Percentiles rank a stretch among this genome's conserved stretches.
Evolutionary conservation across 345 rosid genomes (phyloP).

Genomic region (Kernera saxatilis): DNA sequence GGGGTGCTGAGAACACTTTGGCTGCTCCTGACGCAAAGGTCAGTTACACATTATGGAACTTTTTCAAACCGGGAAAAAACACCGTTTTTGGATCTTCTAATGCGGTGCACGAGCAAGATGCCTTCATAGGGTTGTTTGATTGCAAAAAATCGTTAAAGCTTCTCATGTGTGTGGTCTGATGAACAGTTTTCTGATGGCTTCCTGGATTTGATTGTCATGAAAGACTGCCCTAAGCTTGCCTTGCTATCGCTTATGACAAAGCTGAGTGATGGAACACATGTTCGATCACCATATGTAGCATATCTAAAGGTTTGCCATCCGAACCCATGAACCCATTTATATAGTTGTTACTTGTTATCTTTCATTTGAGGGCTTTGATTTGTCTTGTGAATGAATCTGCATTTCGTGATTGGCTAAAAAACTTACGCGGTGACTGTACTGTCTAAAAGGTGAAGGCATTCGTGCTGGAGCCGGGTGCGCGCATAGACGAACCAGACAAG

Average conservation of each 20-base stretch:
- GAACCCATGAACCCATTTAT: neutral
- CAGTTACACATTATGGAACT: slow-evolving; percentile 11
- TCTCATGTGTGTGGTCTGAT: neutral
- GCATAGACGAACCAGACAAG: slow-evolving; percentile 42
- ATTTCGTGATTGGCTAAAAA: neutral
- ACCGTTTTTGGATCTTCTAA: neutral
- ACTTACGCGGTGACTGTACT: neutral
- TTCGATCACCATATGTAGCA: slow-evolving; percentile 56
- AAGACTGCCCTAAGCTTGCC: slow-evolving; percentile 57
- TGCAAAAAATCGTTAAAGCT: neutral
- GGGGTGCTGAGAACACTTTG: slow-evolving; percentile 75
- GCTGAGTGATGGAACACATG: slow-evolving; percentile 63
- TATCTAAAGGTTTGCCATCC: slow-evolving; percentile 61
- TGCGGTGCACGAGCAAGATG: neutral
- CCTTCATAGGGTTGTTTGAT: neutral
- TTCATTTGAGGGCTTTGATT: neutral
- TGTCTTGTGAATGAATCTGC: neutral
- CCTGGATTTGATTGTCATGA: slow-evolving; percentile 68
- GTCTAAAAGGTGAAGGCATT: slow-evolving; percentile 73
- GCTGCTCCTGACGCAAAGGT: slow-evolving; percentile 98
- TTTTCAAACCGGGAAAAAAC: neutral
- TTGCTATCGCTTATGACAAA: slow-evolving; percentile 57
- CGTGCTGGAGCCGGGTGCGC: slow-evolving; percentile 71
- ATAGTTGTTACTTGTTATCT: neutral
- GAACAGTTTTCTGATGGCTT: slow-evolving; percentile 87